Evolutionary conservation across 208 protist genomes (phyloP), one percentile per base, ranked within the genome.

Genomic region (Trypanosoma boissoni): DNA sequence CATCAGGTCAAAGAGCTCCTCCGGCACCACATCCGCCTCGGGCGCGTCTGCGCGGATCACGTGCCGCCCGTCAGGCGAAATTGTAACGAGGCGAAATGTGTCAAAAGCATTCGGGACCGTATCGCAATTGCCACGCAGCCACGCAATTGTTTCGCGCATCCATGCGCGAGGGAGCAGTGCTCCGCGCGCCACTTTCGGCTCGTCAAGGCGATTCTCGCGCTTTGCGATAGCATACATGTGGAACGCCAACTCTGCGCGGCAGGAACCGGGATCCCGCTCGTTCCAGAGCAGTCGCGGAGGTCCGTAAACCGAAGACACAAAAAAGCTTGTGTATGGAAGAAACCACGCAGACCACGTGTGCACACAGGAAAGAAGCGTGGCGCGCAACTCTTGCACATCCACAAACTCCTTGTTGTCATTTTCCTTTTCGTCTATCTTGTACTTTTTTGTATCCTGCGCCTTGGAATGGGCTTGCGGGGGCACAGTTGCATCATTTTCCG

Each of bases 21-120:
- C 80, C 14, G 86, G 82, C 29, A 93, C 69, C 20, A 90, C 76
- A 53, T 92, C 80, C 37, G 68, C 62, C 7, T 61, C 72, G 29
- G 29, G 48, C 10, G 44, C 50, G 0, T 54, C 42, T 48, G 74
- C 63, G 1, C 50, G 31, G 3, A 68, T 23, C 23, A 63, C 36
- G 56, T 86, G 80, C 18, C 68, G 68, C 3, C 59, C 56, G 34
- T 68, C 68, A 16, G 53, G 42, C 1, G 73, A 58, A 0, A 86
- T 56, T 10, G 61, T 56, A 12, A 88, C 59, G 32, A 78, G 66
- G 23, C 49, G 52, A 41, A 83, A 85, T 14, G 78, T 88, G 69
- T 85, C 67, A 45, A 92, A 82, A 7, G 85, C 80, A 1, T 76
- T 76, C 7, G 78, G 84, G 23, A 77, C 58, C 28, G 34, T 50